Percentiles rank a stretch among this genome's conserved stretches.
These are phyloP conservation scores for Penicillium palitans DNA, from an alignment of 2,329 filamentous ascomycete species.

Conservation along the genomic window DNA sequence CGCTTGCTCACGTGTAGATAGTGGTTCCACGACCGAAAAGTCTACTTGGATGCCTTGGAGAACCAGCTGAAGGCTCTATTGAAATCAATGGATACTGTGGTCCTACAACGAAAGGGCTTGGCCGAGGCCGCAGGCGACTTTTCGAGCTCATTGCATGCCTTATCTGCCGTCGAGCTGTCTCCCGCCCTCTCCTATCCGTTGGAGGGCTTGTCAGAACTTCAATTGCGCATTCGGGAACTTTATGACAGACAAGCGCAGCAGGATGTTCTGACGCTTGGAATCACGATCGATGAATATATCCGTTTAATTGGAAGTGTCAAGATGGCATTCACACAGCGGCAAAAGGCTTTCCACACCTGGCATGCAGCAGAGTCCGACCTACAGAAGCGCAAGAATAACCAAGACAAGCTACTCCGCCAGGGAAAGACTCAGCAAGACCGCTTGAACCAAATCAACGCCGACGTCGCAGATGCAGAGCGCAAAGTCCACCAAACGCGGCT, in stretches of 20 bases:
- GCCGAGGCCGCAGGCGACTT: constrained; percentile 93
- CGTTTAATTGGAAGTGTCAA: constrained; percentile 94
- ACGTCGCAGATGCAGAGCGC: constrained; percentile 91
- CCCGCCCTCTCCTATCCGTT: constrained; percentile 83
- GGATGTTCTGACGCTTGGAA: constrained; percentile 91
- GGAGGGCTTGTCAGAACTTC: constrained; percentile 87
- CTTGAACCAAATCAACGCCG: constrained; percentile 85
- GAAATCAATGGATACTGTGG: constrained; percentile 92
- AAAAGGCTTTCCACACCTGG: constrained; percentile 96
- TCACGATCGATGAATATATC: constrained; percentile 98
- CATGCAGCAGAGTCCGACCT: constrained; percentile 86
- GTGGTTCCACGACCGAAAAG: constrained; percentile 97
- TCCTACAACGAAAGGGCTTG: constrained; percentile 86
- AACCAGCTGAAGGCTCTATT: constrained; percentile 85
- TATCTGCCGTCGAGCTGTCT: constrained; percentile 90
- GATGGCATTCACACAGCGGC: constrained; percentile 84
- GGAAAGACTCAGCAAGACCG: constrained; percentile 95
- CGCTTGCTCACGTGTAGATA: constrained; percentile 40
- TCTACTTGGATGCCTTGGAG: constrained; percentile 92
- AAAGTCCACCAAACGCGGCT: constrained; percentile 87
- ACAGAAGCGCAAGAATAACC: constrained; percentile 80
- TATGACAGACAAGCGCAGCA: constrained; percentile 97
- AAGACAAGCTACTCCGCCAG: constrained; percentile 93
- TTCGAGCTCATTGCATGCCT: constrained; percentile 84
- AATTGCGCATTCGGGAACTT: constrained; percentile 89